phyloP scores from a whole-genome alignment of 495 filamentous ascomycete species.

The Penicillium fimorum region DNA sequence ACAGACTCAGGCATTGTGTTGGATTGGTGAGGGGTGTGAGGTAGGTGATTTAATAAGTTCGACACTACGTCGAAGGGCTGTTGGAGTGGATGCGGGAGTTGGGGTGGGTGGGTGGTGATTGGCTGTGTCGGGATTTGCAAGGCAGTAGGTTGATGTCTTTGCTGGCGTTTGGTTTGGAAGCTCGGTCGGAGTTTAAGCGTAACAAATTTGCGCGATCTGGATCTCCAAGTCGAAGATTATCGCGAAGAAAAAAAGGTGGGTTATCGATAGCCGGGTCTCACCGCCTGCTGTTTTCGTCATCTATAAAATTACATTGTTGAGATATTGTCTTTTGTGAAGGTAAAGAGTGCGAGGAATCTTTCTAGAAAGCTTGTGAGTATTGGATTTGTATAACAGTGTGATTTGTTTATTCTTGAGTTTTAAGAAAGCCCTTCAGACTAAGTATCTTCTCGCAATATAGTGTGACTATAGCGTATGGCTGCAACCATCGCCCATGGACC shows the following conservation, averaged over 20 bases:
- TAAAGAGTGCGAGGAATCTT: neutral
- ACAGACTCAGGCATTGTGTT: constrained; percentile 42
- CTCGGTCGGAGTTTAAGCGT: neutral
- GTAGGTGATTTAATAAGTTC: neutral
- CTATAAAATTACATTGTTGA: neutral
- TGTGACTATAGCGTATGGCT: neutral
- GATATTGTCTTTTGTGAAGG: neutral
- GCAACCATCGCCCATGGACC: neutral
- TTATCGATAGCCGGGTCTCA: constrained; percentile 32
- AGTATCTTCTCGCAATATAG: neutral
- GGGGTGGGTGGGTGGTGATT: neutral
- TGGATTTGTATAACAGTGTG: neutral
- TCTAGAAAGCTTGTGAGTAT: neutral
- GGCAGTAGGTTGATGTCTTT: neutral
- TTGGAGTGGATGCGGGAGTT: neutral
- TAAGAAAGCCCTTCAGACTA: neutral
- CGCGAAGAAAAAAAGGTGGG: constrained; percentile 32
- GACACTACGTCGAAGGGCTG: neutral
- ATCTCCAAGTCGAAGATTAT: constrained; percentile 13
- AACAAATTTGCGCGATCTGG: constrained; percentile 11
- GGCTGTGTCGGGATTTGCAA: neutral
- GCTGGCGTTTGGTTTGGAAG: neutral
- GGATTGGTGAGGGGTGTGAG: neutral
- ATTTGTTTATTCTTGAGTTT: neutral
- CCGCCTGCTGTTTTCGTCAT: constrained; percentile 23